These are phyloP conservation scores for Metarhizium humberi DNA, from an alignment of 2,329 filamentous ascomycete genomes.

Conservation along the genomic window DNA sequence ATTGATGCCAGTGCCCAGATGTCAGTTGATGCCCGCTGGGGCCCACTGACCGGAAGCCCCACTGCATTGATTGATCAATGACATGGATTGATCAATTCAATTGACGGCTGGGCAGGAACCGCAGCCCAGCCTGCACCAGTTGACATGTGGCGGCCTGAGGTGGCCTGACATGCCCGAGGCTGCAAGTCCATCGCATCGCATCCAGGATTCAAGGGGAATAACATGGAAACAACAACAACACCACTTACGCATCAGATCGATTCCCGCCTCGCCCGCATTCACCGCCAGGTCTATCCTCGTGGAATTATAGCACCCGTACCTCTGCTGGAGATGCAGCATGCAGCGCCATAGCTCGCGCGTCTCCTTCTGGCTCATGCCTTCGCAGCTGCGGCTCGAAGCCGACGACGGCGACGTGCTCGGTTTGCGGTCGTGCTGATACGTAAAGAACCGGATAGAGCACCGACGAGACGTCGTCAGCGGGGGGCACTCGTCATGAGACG, in stretches of 20 bases:
- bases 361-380: constrained; percentile 26
- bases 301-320: constrained; percentile 39
- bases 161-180: neutral
- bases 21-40: too few species aligned
- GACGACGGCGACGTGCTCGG: constrained; percentile 8
- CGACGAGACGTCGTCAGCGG: constrained; percentile 14
- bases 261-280: constrained; percentile 28
- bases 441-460: constrained; percentile 11
- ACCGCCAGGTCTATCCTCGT: constrained; percentile 38
- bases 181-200: neutral
- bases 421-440: constrained; percentile 3
- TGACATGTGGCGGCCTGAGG: too few species aligned
- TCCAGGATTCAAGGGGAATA: neutral
- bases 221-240: neutral
- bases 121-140: too few species aligned
- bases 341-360: constrained; percentile 35
- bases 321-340: constrained; percentile 38
- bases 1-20: too few species aligned
- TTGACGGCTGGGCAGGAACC: too few species aligned
- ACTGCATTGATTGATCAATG: too few species aligned
- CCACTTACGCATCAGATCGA: constrained; percentile 35
- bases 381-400: constrained; percentile 19
- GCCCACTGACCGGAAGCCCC: too few species aligned
- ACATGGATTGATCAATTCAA: too few species aligned
- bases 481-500: neutral